phyloP scores from a whole-genome alignment of 2,329 filamentous ascomycete genomes.

The Colletotrichum tamarilloi region DNA sequence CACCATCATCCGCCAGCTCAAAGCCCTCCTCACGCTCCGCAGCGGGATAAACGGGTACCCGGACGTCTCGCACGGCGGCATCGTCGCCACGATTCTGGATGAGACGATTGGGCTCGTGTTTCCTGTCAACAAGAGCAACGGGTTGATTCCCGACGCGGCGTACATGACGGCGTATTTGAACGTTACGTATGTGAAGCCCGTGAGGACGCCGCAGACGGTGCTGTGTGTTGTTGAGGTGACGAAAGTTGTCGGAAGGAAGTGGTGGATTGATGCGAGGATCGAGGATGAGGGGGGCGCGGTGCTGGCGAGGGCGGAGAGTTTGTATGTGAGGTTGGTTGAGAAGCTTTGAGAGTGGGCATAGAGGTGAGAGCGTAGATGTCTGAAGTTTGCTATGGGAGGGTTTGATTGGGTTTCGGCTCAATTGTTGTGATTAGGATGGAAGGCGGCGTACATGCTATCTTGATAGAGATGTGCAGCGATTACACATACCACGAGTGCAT shows the following conservation, averaged over 20 bases:
- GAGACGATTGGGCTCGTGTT: slow-evolving; percentile 50
- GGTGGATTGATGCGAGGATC: slow-evolving; percentile 45
- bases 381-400: no score
- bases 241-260: slow-evolving; percentile 48
- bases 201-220: slow-evolving; percentile 45
- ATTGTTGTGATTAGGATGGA: background rate
- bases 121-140: slow-evolving; percentile 49
- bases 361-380: background rate
- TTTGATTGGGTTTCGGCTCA: no score
- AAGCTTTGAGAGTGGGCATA: slow-evolving; percentile 21
- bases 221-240: slow-evolving; percentile 46
- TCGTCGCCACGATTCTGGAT: slow-evolving; percentile 50
- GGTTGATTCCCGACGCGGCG: slow-evolving; percentile 39
- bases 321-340: slow-evolving; percentile 30
- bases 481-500: background rate
- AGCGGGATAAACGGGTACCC: slow-evolving; percentile 47
- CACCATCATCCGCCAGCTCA: slow-evolving; percentile 44
- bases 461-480: no score
- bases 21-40: slow-evolving; percentile 47
- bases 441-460: background rate
- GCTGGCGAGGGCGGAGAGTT: slow-evolving; percentile 42
- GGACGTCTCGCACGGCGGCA: slow-evolving; percentile 49
- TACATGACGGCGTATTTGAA: slow-evolving; percentile 50
- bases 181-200: slow-evolving; percentile 47
- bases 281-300: slow-evolving; percentile 43